Base-by-base conservation (phyloP, 2,329 filamentous ascomycete genomes). In the Ascomycota sp. region DNA sequence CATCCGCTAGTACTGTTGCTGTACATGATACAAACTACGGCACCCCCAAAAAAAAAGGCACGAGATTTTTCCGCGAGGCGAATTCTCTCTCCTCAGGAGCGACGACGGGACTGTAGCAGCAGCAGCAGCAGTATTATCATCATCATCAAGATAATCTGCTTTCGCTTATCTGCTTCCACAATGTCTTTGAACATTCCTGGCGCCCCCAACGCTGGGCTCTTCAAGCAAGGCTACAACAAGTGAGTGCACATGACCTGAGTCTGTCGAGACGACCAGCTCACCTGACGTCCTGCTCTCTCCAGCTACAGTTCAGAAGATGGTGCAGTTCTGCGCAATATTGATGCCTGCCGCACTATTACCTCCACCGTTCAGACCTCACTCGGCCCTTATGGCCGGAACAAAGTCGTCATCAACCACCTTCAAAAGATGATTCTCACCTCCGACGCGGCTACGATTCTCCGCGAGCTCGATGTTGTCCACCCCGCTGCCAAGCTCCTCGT, bases 261-360 rank as follows among this genome's bases (percentile, higher is more conserved):
- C 16, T 21, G 16, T 16, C 29, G 12, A 30, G 21, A 16, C 29
- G 27, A 9, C 27, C 27, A 27, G 3, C 31, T 16, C 25, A 32
- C 30, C 25, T 35, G 29, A 38, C 33, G 26, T 30, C 27, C 31
- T n/a, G 31, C 32, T 10, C 31, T 21, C 16, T 21, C n/a, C 51
- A 95, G 91, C 68, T 92, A 98, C 63, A 86, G 95, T 54, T 76
- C 86, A 39, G 91, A 98, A 73, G 89, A 98, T 79, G 89, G 89
- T 54, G 91, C 89, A 45, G 84, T 98, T 44, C 68, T 95, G 43
- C 83, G 89, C 52, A 98, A 98, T 59, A 95, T 98, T 60, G 91
- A 98, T 53, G 89, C 91, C 54, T 98, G 89, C 64, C 73, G 84
- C 43, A 81, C 89, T 44, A 95, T 98, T 57, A 75, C 89, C 38